Conservation (phyloP, 2,329 filamentous ascomycete species). For the Podosphaera fusca region DNA sequence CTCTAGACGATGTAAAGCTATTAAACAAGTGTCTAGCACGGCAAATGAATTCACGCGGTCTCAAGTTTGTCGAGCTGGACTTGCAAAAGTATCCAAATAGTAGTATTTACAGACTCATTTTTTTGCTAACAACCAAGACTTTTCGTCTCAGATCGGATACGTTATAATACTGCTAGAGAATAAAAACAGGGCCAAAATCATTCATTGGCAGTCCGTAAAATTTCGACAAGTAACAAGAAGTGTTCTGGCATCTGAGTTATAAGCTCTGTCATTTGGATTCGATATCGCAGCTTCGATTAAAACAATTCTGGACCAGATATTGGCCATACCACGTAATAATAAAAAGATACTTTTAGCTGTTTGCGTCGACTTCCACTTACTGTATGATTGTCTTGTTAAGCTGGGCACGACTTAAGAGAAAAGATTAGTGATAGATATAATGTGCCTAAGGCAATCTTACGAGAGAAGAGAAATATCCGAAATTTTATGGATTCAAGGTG, state of each 20-base stretch:
- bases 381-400: not conserved
- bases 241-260: conserved; percentile 1
- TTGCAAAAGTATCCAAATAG: not conserved
- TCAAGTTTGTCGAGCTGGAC: not conserved
- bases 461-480: too few relatives aligned
- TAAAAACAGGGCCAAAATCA: not conserved
- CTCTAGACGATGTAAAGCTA: not conserved
- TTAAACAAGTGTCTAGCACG: not conserved
- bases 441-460: too few relatives aligned
- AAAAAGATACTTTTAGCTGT: not conserved
- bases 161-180: not conserved
- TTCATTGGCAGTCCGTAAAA: not conserved
- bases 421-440: not conserved
- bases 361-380: not conserved
- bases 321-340: not conserved
- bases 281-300: conserved; percentile 1
- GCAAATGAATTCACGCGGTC: not conserved
- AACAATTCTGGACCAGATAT: not conserved
- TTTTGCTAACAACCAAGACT: not conserved
- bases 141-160: not conserved
- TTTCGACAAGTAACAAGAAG: conserved; percentile 4
- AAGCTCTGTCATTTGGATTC: conserved; percentile 1
- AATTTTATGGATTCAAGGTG: too few relatives aligned
- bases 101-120: not conserved
- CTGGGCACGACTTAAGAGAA: too few relatives aligned